Base-by-base conservation (phyloP, 257 asterid genomes). In the Capsicum chinense region DNA sequence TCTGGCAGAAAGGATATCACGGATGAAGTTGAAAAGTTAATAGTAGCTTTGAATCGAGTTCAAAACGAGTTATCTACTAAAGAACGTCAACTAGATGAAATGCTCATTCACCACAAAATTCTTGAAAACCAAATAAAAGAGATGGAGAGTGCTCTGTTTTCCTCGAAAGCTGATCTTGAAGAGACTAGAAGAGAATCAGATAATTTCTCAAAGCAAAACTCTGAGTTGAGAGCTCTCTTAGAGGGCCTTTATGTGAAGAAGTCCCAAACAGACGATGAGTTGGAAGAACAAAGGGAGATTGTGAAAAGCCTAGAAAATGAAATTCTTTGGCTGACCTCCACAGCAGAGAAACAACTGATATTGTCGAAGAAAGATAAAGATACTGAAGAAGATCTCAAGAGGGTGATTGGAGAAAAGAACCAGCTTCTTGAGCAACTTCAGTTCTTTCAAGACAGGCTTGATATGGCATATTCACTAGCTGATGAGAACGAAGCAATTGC, bases 401-500 rank as follows among this genome's bases (percentile, higher is more conserved):
- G 88, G 89, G 85, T 88, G 81, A 88, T 86, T 54, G 83, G 79
- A 71, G 97, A 92, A 87, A 92, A 93, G 91, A 95, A 91, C 68
- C 87, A 90, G 58, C 95, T 92, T 88, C 85, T 89, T 73, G 94
- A 90, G 84, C 94, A 88, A 81, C 85, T 93, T 39, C 87, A 79
- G 73, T 89, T 91, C 82, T 89, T 93, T 90, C 96, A 92, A 90
- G 92, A 88, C 80, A 90, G 87, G 87, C 94, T 95, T 87, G 93
- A 92, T 86, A 86, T 92, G 86, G 90, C 89, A 47, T 90, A 90
- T 83, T 89, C 98, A 67, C 82, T 95, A 85, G 94, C 94, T 81
- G 97, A 95, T 87, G 98, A 93, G 91, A 95, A 93, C 84, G 97
- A 92, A 88, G 97, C 99, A 86, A 89, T 92, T 44, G 94, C 97